Base-by-base conservation (phyloP, 345 rosid genomes). In the Populus euphratica region DNA sequence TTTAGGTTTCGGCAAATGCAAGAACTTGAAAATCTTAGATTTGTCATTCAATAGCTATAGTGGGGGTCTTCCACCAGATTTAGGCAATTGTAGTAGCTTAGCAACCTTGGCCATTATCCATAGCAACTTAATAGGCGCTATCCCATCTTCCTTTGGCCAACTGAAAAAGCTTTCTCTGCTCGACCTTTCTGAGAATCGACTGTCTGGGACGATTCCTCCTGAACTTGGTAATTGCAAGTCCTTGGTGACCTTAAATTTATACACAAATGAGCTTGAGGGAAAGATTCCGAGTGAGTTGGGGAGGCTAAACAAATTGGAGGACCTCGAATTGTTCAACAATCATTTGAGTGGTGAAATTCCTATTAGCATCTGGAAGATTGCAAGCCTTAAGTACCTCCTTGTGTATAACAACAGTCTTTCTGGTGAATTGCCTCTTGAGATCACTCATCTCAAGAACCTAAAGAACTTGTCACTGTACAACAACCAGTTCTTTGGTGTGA, bases 151-250 rank as follows among this genome's bases (percentile, higher is more conserved):
- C 2, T 31, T 92, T n/a, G 96, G 94, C 71, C 76, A 72, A 47
- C 79, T 94, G 4, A 74, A 79, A 73, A 84, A 52, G 63, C 89
- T 94, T 68, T 47, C 71, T 2, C 0, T 0, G 5, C 88, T 94
- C 44, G 91, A 90, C 69, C 91, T 94, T 20, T 87, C 88, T 21
- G 89, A 89, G 79, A 94, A 94, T 84, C 78, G 38, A 25, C 84
- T 92, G 77, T 92, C 89, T 9, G 97, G 96, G 21, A 76, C 78
- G 71, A 89, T 94, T 66, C 98, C 98, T 7, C 50, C 81, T 1
- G 89, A 91, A 83, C 80, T 94, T 0, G 97, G 94, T 25, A 85
- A 86, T 33, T 92, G 98, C 79, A 85, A 84, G 86, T 87, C 91
- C 69, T 82, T 94, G 83, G 80, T 3, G 39, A 18, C 23, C 69